These are phyloP conservation scores for Populus hybrid DNA, from an alignment of 441 rosid genomes.

Conservation along the genomic window DNA sequence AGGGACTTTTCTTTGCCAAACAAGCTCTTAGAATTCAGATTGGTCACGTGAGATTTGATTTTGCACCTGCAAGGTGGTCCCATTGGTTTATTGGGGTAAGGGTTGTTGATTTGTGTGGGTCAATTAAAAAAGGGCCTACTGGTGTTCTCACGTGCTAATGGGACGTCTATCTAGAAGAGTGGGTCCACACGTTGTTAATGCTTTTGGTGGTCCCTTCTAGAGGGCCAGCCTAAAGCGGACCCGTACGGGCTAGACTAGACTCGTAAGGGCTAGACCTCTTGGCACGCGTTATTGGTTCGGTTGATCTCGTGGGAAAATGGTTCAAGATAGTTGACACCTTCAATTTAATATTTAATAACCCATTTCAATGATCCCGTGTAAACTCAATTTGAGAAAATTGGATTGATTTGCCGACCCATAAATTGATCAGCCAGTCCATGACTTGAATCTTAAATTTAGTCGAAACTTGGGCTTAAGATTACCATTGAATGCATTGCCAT, in stretches of 20 bases:
- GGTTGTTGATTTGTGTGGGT: conserved; percentile 10
- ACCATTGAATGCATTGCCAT: no score
- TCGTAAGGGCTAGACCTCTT: not conserved
- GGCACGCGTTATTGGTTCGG: conserved; percentile 2
- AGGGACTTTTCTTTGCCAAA: not conserved
- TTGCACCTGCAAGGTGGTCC: not conserved
- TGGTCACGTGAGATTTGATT: conserved; percentile 6
- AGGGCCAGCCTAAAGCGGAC: not conserved
- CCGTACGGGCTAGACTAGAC: not conserved
- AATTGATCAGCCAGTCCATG: no score
- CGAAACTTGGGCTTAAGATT: no score
- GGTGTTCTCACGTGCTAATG: conserved; percentile 15
- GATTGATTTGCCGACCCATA: no score
- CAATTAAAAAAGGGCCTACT: conserved; percentile 6
- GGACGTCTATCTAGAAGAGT: conserved; percentile 23
- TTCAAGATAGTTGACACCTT: not conserved
- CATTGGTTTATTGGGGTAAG: not conserved
- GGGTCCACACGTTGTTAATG: not conserved
- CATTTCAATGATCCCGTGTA: no score
- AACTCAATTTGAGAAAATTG: no score
- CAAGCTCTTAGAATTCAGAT: not conserved
- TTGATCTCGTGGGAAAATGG: not conserved
- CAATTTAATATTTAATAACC: no score
- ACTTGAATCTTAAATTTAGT: no score
- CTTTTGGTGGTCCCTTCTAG: not conserved